phyloP scores from a whole-genome alignment of 2,329 filamentous ascomycete species.

The Chaetomium sp. region DNA sequence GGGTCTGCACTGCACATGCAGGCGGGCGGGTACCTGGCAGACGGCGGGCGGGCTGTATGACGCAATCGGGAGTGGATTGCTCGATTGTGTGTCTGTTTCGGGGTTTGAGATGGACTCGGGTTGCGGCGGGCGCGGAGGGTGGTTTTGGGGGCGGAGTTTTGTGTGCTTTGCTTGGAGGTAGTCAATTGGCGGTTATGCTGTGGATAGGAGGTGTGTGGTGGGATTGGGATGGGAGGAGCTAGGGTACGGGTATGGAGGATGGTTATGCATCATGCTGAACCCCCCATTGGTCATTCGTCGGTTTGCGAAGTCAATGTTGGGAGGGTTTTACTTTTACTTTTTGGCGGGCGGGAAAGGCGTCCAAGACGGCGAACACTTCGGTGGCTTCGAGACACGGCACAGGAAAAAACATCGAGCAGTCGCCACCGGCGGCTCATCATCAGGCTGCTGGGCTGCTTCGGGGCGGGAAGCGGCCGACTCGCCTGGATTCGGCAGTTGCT shows the following conservation, averaged over 20 bases:
- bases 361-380: neutral
- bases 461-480: neutral
- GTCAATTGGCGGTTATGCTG: neutral
- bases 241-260: neutral
- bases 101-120: neutral
- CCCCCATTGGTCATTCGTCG: neutral
- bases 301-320: neutral
- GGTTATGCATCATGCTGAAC: neutral
- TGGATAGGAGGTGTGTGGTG: neutral
- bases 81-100: neutral
- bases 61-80: neutral
- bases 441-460: neutral
- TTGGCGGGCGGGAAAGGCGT: neutral
- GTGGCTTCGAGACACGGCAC: neutral
- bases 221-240: neutral
- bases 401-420: neutral
- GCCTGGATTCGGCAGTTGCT: constrained; percentile 5
- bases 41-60: neutral
- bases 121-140: neutral
- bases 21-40: neutral
- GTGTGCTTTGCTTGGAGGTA: no score
- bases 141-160: neutral
- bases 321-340: no score
- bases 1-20: neutral
- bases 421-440: neutral